Conservation (phyloP, 495 filamentous ascomycete species). For the Xylaria sp. region DNA sequence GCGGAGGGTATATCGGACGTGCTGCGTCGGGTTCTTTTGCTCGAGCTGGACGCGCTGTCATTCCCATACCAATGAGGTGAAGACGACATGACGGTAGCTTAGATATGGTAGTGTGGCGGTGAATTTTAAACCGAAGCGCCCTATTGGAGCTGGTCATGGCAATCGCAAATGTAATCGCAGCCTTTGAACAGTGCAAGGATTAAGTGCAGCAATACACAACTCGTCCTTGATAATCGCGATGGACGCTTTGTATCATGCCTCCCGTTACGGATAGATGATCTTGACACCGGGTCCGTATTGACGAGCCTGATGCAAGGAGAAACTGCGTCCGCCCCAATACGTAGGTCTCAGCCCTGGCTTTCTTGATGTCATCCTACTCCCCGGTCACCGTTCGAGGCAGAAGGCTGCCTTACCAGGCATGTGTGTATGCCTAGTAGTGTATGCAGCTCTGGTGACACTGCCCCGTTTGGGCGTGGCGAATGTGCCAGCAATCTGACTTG, state of each 20-base stretch:
- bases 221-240: neutral
- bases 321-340: neutral
- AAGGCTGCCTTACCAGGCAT: slow-evolving; percentile 22
- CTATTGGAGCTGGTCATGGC: neutral
- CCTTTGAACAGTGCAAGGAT: no score
- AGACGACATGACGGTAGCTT: slow-evolving; percentile 2
- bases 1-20: slow-evolving; percentile 16
- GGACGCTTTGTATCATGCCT: neutral
- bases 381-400: neutral
- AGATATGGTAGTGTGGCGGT: neutral
- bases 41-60: neutral
- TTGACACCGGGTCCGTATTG: slow-evolving; percentile 4
- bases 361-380: slow-evolving; percentile 21
- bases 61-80: neutral
- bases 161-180: neutral
- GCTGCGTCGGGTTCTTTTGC: slow-evolving; percentile 16
- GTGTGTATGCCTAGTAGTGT: neutral
- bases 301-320: slow-evolving; percentile 10
- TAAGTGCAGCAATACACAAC: slow-evolving; percentile 7
- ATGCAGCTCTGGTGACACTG: slow-evolving; percentile 12
- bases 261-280: neutral
- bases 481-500: slow-evolving; percentile 2
- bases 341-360: slow-evolving; percentile 13
- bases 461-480: slow-evolving; percentile 15
- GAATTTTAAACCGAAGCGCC: neutral